A percentile compares a stretch with the other conserved stretches of the same genome.
Evolutionary conservation across 1,284 basidiomycete genomes (phyloP).

Genomic region (Pseudozyma sp.): DNA sequence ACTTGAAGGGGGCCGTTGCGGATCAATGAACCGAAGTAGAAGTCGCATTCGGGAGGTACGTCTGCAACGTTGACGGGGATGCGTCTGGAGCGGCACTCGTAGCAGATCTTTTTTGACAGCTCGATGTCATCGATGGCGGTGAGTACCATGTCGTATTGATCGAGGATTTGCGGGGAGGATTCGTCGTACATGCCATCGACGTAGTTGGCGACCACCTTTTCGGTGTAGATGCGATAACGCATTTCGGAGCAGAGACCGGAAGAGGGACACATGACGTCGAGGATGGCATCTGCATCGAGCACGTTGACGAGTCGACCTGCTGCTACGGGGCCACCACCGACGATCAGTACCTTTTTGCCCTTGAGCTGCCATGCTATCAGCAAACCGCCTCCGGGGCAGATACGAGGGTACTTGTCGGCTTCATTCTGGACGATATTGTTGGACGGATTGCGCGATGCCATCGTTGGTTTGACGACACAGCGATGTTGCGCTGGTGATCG

Average conservation of each 20-base stretch:
- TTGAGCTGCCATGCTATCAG: conserved; percentile 88
- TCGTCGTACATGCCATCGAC: conserved; percentile 67
- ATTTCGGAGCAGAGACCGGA: conserved; percentile 64
- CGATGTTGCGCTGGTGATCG: background rate
- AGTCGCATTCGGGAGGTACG: conserved; percentile 88
- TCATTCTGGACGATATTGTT: conserved; percentile 11
- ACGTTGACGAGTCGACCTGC: conserved; percentile 71
- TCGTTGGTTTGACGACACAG: background rate
- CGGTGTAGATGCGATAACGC: conserved; percentile 54
- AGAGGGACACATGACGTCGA: conserved; percentile 65
- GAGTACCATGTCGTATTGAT: conserved; percentile 81
- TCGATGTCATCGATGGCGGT: conserved; percentile 90
- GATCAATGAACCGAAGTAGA: conserved; percentile 96
- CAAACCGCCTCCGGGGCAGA: conserved; percentile 76
- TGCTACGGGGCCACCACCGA: conserved; percentile 89
- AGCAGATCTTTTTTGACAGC: conserved; percentile 78
- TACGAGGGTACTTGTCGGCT: conserved; percentile 51
- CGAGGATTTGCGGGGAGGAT: conserved; percentile 21
- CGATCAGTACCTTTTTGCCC: conserved; percentile 81
- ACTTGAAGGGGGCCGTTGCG: conserved; percentile 90
- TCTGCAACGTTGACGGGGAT: conserved; percentile 97
- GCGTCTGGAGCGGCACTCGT: conserved; percentile 76
- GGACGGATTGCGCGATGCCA: conserved; percentile 47
- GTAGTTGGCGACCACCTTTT: conserved; percentile 55
- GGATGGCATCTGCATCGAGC: conserved; percentile 63